Conservation (phyloP, 768 basidiomycete species). For the Tulasnella sp. region DNA sequence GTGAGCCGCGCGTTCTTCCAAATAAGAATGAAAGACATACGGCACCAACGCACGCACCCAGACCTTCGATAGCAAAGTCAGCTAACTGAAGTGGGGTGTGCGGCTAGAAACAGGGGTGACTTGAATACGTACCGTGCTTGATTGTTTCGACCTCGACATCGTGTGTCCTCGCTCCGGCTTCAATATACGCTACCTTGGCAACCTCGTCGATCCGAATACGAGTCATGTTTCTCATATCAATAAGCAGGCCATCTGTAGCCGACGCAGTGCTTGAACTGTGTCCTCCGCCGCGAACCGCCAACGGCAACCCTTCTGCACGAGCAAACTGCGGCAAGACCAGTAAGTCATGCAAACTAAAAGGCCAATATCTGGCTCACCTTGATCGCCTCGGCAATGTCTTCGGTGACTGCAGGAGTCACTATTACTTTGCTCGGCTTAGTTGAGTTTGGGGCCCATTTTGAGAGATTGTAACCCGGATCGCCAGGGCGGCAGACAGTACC, state of each 20-base stretch:
- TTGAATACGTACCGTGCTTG: not conserved
- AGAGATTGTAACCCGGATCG: constrained; percentile 3
- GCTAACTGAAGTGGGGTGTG: not conserved
- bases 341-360: not conserved
- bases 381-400: constrained; percentile 25
- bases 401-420: constrained; percentile 21
- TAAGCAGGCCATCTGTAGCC: not conserved
- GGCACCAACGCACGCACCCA: not conserved
- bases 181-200: not conserved
- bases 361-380: not conserved
- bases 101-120: not conserved
- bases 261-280: not conserved
- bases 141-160: not conserved
- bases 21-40: not conserved
- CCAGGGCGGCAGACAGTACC: not conserved
- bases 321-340: constrained; percentile 2
- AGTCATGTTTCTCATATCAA: constrained; percentile 8
- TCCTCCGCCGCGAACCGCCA: constrained; percentile 9
- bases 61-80: not conserved
- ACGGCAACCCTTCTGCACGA: not conserved
- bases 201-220: not conserved
- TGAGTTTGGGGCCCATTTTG: constrained; percentile 1
- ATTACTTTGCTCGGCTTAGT: not conserved
- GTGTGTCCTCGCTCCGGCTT: not conserved
- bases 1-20: not conserved